Evolutionary conservation across 1,284 basidiomycete species (phyloP).

Genomic region (Sparassis latifolia): DNA sequence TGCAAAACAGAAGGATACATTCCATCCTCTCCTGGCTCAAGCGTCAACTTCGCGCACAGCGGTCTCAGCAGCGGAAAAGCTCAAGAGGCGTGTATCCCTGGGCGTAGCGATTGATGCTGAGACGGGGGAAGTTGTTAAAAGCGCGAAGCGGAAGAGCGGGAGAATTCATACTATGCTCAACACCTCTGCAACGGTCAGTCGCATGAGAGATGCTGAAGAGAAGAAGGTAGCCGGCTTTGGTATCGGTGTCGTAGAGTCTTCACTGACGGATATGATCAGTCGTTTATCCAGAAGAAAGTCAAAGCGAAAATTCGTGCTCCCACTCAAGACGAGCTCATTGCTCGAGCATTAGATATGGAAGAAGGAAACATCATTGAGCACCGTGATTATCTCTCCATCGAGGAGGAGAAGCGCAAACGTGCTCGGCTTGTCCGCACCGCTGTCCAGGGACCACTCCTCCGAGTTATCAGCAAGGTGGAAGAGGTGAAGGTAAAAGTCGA

Average conservation of each 20-base stretch:
- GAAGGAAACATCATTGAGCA: conserved; percentile 80
- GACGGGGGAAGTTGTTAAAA: conserved; percentile 45
- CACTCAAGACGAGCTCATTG: conserved; percentile 78
- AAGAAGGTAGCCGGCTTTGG: conserved; percentile 40
- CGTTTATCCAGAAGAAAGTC: conserved; percentile 51
- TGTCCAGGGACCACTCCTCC: conserved; percentile 65
- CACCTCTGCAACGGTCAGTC: conserved; percentile 52
- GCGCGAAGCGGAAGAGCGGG: conserved; percentile 53
- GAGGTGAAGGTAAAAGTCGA: conserved; percentile 36
- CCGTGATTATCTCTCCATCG: conserved; percentile 66
- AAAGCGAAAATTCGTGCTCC: conserved; percentile 44
- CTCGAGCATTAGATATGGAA: conserved; percentile 77
- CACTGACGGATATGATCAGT: conserved; percentile 29
- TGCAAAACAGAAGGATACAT: conserved; percentile 54
- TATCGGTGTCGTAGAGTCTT: background rate
- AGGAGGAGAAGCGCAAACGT: conserved; percentile 75
- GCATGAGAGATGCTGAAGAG: conserved; percentile 57
- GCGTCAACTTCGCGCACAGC: conserved; percentile 23
- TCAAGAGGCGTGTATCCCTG: conserved; percentile 47
- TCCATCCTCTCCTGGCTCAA: conserved; percentile 40
- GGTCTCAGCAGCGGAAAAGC: conserved; percentile 25
- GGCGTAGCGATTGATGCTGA: conserved; percentile 48
- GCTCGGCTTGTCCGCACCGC: conserved; percentile 54
- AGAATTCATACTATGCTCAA: conserved; percentile 60
- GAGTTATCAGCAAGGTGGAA: conserved; percentile 68